A percentile compares a stretch with the other conserved stretches of the same genome.
These are phyloP conservation scores for Leptographium procerum DNA, from an alignment of 2,329 filamentous ascomycete species.

Conservation along the genomic window DNA sequence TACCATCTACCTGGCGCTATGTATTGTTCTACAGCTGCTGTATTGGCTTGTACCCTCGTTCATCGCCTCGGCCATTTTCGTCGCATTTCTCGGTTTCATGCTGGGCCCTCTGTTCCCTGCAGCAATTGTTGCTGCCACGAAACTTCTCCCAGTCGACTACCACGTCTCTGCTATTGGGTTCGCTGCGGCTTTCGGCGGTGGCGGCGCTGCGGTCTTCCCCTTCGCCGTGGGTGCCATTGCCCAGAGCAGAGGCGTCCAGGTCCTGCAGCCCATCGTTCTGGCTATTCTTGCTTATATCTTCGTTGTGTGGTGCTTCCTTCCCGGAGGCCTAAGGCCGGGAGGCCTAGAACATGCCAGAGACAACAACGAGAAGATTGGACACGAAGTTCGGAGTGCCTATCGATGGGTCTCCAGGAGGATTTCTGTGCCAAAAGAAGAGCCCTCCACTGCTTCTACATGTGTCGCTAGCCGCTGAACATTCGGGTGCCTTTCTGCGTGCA, in stretches of 20 bases:
- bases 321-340: constrained; percentile 18
- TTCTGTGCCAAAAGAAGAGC: neutral
- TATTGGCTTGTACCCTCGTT: constrained; percentile 77
- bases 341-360: constrained; percentile 29
- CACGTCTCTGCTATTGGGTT: constrained; percentile 78
- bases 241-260: constrained; percentile 40
- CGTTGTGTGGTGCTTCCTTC: constrained; percentile 33
- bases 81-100: constrained; percentile 65
- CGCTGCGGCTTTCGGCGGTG: constrained; percentile 64
- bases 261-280: constrained; percentile 44
- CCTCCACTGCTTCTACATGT: too few species aligned
- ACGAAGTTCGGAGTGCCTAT: constrained; percentile 16
- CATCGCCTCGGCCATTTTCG: constrained; percentile 59
- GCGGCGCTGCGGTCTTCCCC: constrained; percentile 56
- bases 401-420: constrained; percentile 7
- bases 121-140: constrained; percentile 61
- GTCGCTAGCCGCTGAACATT: neutral
- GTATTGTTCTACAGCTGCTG: constrained; percentile 55
- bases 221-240: constrained; percentile 60
- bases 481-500: neutral
- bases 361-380: constrained; percentile 23
- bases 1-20: constrained; percentile 49
- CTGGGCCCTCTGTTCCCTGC: constrained; percentile 70
- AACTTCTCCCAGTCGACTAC: constrained; percentile 58
- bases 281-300: constrained; percentile 34